Evolutionary conservation across 2,329 filamentous ascomycete species (phyloP), one percentile per base, ranked within the genome.

Genomic region (Fusarium devonianum): DNA sequence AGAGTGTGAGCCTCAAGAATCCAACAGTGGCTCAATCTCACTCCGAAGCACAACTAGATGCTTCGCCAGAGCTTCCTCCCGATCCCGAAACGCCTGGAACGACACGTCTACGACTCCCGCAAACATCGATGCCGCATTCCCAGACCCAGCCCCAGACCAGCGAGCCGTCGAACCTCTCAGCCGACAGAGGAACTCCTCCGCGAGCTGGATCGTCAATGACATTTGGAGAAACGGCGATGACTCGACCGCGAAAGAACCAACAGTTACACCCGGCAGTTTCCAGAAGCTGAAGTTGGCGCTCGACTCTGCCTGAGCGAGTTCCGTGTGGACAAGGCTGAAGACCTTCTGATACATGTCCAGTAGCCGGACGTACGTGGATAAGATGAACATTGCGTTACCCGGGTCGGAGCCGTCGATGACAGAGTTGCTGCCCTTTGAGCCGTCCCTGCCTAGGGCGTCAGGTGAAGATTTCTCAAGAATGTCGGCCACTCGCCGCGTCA

Each of bases 161-260:
- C 36, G 61, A 39, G 21, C 59, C 1, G 71, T 70, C n/a, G 67
- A 66, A 6, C 59, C 56, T 23, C 71, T 66, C 17, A 75, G 68
- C 21, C 70, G 66, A 21, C 58, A 61, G 11, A 76, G 63, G 30
- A 75, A 74, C 55, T 74, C 71, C 48, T 75, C 71, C 5, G 70
- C 73, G n/a, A 76, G 62, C 51, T 75, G 72, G 21, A 75, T 66
- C 3, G 73, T 74, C 14, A 76, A 64, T 9, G 69, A 74, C 69
- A 75, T 74, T 49, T 75, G 73, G 23, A 75, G 63, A n/a, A 69
- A 68, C 2, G 72, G 71, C 4, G 72, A 69, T 10, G 72, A 70
- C 34, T 72, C 70, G 12, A 76, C 69, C 4, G 72, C 66, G 33
- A 75, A 74, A 4, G 71, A 71, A 4, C 74, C 73, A 3, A 76